Evolutionary conservation across 1,139 yeast species (phyloP), one percentile per base, ranked within the genome.

Genomic region (Suhomyces bolitotheri): DNA sequence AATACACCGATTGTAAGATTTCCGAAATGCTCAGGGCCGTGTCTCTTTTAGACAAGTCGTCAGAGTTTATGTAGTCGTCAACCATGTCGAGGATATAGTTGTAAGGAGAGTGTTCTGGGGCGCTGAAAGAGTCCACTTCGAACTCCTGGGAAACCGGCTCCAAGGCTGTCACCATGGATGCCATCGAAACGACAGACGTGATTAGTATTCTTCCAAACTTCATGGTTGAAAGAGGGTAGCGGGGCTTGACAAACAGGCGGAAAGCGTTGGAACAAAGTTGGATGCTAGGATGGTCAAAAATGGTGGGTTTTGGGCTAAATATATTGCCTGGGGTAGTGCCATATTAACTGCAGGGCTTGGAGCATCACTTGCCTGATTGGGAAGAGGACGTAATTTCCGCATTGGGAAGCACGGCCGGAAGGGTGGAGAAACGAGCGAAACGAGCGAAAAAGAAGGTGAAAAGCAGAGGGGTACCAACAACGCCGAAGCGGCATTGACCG

Each of bases 1-100:
- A 32, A 35, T 53, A 58, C 3, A 63, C 41, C 9, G 56, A 49
- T 19, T 44, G 45, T 5, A 51, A 43, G 28, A 44, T 17, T 14
- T 33, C 31, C 16, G 30, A 41, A 11, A 44, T 14, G 9, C 40
- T 27, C 22, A 34, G 20, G 4, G 29, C 36, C 28, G 41, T 48
- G 35, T 50, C 64, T 43, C 60, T 50, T 39, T 47, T 50, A 21
- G 11, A 2, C 23, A 33, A 14, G 15, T 12, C 10, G 7, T 16
- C 20, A 10, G 8, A n/a, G 6, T n/a, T 6, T 14, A 22, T 36
- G 20, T 21, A 38, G n/a, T 34, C 25, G 20, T 24, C 29, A 11
- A 38, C 34, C 23, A 35, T 15, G 2, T 22, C 33, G 7, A 31
- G 31, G 12, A 43, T 17, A 4, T 26, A 11, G 15, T 29, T 8